Base-by-base conservation (phyloP, 1,284 basidiomycete genomes). In the Hypsizygus ulmarius region DNA sequence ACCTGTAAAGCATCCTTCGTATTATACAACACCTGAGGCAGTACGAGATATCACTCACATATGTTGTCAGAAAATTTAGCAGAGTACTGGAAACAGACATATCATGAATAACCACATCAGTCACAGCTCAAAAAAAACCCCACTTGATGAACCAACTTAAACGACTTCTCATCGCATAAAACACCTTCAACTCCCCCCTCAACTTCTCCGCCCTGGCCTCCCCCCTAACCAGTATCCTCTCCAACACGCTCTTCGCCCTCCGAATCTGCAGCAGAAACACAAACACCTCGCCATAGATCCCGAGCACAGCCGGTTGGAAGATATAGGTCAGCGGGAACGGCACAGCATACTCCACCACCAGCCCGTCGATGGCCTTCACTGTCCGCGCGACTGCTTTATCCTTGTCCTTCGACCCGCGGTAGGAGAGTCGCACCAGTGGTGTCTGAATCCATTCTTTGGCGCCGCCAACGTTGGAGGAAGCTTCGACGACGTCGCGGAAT, bases 121-220 rank as follows among this genome's bases (percentile, higher is more conserved):
- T 36, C 37, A 12, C 12, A 40, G 12, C 45, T 33, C 4, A 33
- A 16, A 14, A 25, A n/a, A 21, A 34, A 15, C 74, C 87, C 61
- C 60, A 92, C 90, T 90, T 88, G 59, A 90, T 75, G 54, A 93
- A 83, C 91, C 91, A 94, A 42, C 80, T 82, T 45, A 93, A 58
- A 47, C 83, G 82, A 53, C 84, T 82, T 51, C 89, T 69, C 67
- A 91, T 77, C 0, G 81, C 81, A 64, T 89, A 87, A 55, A 91
- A 80, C 12, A 73, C 71, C 64, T 87, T 86, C 53, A 85, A 52
- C 41, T 82, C 79, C 19, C 67, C 66, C 33, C 61, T 67, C 44
- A 70, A 47, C 43, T 58, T 41, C 64, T 69, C 14, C 46, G 46
- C 54, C 29, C 52, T 47, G 11, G 60, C 58, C 4, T 70, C 71